Evolutionary conservation across 345 rosid genomes (phyloP), one percentile per base, ranked within the genome.

Genomic region (Boechera retrofracta): DNA sequence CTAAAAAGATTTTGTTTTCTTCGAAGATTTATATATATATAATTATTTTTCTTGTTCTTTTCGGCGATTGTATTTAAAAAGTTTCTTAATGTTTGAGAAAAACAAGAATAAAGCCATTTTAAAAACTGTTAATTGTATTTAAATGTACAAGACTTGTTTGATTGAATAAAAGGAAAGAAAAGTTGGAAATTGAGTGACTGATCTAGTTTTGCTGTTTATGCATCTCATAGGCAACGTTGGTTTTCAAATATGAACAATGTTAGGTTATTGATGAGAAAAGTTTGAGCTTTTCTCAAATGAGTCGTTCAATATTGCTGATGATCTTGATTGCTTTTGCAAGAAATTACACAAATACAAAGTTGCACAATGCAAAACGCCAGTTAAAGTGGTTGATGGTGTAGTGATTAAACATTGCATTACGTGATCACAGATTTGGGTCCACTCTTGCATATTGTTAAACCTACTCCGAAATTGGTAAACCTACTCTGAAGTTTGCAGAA

Each of bases 81-180:
- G 71, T 56, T 61, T 77, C 41, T 55, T 2, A 15, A 35, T 70
- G 71, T 55, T 63, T 77, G 65, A 38, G 67, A 71, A 70, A 53
- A 69, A 69, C 80, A 62, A 77, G 71, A 77, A 77, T 71, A 71
- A 77, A 64, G 52, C 71, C 67, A 63, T 64, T 69, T 42, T 35
- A 42, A 6, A 49, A 38, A 35, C n/a, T 33, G 44, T 44, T 21
- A 64, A 55, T 10, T 76, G 69, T 54, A 61, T 71, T 38, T 8
- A 7, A 54, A 55, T 64, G 66, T 70, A 47, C 70, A 70, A 77
- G 66, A 69, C 59, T 70, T 51, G 44, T 10, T 71, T 71, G 52
- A 64, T 71, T 64, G 53, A 77, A 64, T 77, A 54, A 69, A 39
- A 33, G 15, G 5, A 29, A 15, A 26, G 6, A 41, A 38, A 49